phyloP scores from a whole-genome alignment of 129 eudicot genomes.

The Arctium lappa region DNA sequence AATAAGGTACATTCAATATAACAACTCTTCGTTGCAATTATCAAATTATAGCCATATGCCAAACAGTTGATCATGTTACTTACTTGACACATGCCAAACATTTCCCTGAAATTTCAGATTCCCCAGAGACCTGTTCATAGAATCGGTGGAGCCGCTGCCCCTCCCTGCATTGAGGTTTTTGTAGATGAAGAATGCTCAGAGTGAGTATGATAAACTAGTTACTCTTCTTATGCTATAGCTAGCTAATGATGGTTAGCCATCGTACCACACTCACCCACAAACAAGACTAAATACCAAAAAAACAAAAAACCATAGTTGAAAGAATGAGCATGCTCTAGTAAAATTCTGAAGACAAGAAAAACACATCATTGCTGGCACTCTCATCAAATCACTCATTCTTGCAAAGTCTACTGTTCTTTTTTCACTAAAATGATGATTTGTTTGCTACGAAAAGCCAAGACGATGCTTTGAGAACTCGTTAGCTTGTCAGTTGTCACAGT shows the following conservation, averaged over 20 bases:
- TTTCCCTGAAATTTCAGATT: conserved; percentile 41
- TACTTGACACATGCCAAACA: neutral
- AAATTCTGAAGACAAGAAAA: neutral
- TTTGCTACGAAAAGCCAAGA: neutral
- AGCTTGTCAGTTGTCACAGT: no score
- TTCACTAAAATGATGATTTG: no score
- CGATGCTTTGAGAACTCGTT: neutral
- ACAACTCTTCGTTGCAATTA: neutral
- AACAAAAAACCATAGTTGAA: neutral
- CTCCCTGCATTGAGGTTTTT: conserved; percentile 73
- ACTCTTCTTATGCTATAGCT: neutral
- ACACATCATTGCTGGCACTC: no score
- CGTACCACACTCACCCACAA: neutral
- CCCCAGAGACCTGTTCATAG: conserved; percentile 61
- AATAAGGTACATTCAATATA: conserved; percentile 45
- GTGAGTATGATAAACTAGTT: conserved; percentile 42
- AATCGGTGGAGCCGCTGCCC: conserved; percentile 39
- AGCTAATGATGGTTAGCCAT: neutral
- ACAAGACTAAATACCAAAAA: neutral
- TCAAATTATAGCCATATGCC: neutral
- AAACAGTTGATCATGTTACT: neutral
- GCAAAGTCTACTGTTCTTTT: no score
- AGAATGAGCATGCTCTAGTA: neutral
- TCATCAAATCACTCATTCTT: no score
- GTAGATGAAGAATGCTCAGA: conserved; percentile 75